Evolutionary conservation across 192 early-diverging fungal genomes (phyloP).

Genomic region (Chytriomyces sp.): DNA sequence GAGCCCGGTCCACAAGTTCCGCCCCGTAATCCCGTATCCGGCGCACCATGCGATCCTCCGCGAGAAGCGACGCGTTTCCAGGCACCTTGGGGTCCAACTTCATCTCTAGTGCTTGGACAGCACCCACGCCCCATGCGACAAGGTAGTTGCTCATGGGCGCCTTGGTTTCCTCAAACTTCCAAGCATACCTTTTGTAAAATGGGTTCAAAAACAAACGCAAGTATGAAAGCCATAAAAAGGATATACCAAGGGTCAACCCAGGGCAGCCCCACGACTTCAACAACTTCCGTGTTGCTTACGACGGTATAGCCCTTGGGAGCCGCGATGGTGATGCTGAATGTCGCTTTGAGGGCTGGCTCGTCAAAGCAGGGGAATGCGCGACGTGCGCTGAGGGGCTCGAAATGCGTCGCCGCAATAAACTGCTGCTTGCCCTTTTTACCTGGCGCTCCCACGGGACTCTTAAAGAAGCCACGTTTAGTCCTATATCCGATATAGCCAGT

Average conservation of each 20-base stretch:
- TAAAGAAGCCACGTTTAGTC: slow-evolving; percentile 20
- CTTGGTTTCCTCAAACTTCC: slow-evolving; percentile 28
- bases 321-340: slow-evolving; percentile 52
- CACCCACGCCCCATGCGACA: slow-evolving; percentile 56
- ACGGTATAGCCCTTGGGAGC: slow-evolving; percentile 42
- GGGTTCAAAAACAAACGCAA: slow-evolving; percentile 38
- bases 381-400: slow-evolving; percentile 44
- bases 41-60: background rate
- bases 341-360: slow-evolving; percentile 62
- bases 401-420: slow-evolving; percentile 45
- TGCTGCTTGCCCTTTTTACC: background rate
- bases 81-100: background rate
- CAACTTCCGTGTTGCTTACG: slow-evolving; percentile 58
- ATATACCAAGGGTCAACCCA: background rate
- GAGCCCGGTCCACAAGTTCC: background rate
- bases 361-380: slow-evolving; percentile 43
- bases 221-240: background rate
- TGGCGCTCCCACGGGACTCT: background rate
- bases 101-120: slow-evolving; percentile 39
- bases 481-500: slow-evolving; percentile 4
- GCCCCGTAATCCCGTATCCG: no score
- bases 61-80: background rate
- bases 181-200: slow-evolving; percentile 28
- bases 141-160: slow-evolving; percentile 44
- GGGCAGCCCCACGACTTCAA: slow-evolving; percentile 5